A percentile compares a stretch with the other conserved stretches of the same genome.
Evolutionary conservation across 148 eudicot genomes (phyloP).

Genomic region (Heliamphora exappendiculata): DNA sequence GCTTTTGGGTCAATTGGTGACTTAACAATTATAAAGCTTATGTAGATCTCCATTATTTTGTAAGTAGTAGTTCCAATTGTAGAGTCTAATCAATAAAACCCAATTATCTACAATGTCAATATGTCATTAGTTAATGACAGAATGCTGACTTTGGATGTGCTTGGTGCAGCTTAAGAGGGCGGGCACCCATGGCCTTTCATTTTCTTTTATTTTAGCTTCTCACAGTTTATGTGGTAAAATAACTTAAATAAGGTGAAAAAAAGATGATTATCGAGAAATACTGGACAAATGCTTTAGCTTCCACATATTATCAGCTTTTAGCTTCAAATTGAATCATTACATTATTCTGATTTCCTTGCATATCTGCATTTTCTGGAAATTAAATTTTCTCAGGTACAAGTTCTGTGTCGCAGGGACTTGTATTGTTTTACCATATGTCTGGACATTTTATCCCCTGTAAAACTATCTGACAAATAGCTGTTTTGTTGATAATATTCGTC

Average conservation of each 20-base stretch:
- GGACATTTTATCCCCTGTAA: not conserved
- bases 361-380: not conserved
- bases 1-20: no score
- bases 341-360: not conserved
- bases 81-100: not conserved
- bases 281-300: no score
- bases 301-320: no score
- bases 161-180: no score
- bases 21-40: no score
- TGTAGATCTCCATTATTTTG: not conserved
- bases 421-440: not conserved
- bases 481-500: not conserved
- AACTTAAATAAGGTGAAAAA: no score
- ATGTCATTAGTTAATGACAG: not conserved
- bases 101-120: no score
- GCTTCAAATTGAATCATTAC: no score
- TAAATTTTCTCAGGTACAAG: not conserved
- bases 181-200: no score
- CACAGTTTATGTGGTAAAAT: no score
- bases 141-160: not conserved
- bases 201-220: no score
- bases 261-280: no score
- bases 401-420: not conserved
- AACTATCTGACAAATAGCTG: not conserved
- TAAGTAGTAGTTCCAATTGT: not conserved